Base-by-base conservation (phyloP, 108 stramenopile species). In the Cafeteria roenbergensis region DNA sequence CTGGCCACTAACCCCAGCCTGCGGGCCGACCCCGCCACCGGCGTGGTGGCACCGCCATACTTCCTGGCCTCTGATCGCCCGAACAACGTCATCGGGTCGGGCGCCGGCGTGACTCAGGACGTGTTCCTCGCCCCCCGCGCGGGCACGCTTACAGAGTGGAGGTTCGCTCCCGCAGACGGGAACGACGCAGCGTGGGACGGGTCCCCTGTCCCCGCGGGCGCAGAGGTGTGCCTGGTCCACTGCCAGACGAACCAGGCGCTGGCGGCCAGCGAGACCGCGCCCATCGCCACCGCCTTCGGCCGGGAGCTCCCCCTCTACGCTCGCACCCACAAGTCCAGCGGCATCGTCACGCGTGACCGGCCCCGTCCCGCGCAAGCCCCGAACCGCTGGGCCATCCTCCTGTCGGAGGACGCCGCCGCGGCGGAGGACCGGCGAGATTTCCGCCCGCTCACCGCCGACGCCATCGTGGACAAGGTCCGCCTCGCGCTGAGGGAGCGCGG, bases 41-140 rank as follows among this genome's bases (percentile, higher is more conserved):
- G 21, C n/a, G n/a, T 61, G 34, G 59, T 61, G 34, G 59, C 29
- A 2, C 29, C 59, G 37, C 59, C 59, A 2, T 61, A 61, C 30
- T 38, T 26, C 34, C 59, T 61, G 22, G 20, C 2, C 20, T 61
- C 59, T 35, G 59, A 61, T 2, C 59, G 29, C 2, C 29, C 59
- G 37, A 27, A 61, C n/a, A 32, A 28, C 30, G n/a, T 61, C 29
- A 28, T 27, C 29, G 59, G 59, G 2, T 32, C 20, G 2, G 59
- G 59, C 22, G 2, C 29, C 17, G 59, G 59, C 37, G 29, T 22
- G 21, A 3, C 59, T 21, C 37, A 26, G 36, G n/a, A n/a, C n/a
- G n/a, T n/a, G n/a, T n/a, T n/a, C n/a, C n/a, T n/a, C n/a, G n/a
- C n/a, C n/a, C n/a, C n/a, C n/a, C n/a, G n/a, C n/a, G n/a, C n/a